Base-by-base conservation (phyloP, 2,329 filamentous ascomycete genomes). In the Cercospora berteroae region DNA sequence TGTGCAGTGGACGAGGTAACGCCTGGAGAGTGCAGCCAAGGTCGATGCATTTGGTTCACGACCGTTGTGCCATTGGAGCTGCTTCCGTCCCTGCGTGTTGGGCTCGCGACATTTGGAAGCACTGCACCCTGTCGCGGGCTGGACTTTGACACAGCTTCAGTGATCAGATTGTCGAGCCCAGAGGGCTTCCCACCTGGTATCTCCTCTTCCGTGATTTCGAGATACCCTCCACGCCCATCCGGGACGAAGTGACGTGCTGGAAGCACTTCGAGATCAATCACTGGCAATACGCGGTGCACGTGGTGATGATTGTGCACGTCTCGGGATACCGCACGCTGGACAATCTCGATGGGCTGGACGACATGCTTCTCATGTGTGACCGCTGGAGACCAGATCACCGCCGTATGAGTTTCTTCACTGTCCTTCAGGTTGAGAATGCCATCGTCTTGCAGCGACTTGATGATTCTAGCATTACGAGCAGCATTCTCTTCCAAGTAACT, bases 281-380 rank as follows among this genome's bases (percentile, higher is more conserved):
- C 79, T 1, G 85, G 85, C 31, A 84, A 81, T n/a, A 84, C 78
- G 20, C 82, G 81, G 65, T 86, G 83, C 66, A 81, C 82, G 39
- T 84, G 74, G 65, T 86, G 81, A 72, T 86, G 80, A 36, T 81
- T 82, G 75, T 87, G 85, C 36, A 85, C 83, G 67, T 86, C 84
- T 36, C 84, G 82, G 10, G 80, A 81, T 52, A 85, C 81, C n/a
- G 74, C 71, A 12, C 55, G 59, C 52, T 64, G 58, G 5, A 64
- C 50, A 18, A 68, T 58, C 42, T 68, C 63, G 31, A 65, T 52
- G 12, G 66, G 66, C 33, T 65, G 66, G 36, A 68, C 50, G 3
- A 65, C 55, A 56, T 44, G 66, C 27, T 52, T 62, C 23, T 64
- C 66, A 36, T 68, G 63, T 4, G 66, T 68, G 39, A 68, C 63